These are phyloP conservation scores for Lomentospora prolificans DNA, from an alignment of 2,329 filamentous ascomycete species.

Conservation along the genomic window DNA sequence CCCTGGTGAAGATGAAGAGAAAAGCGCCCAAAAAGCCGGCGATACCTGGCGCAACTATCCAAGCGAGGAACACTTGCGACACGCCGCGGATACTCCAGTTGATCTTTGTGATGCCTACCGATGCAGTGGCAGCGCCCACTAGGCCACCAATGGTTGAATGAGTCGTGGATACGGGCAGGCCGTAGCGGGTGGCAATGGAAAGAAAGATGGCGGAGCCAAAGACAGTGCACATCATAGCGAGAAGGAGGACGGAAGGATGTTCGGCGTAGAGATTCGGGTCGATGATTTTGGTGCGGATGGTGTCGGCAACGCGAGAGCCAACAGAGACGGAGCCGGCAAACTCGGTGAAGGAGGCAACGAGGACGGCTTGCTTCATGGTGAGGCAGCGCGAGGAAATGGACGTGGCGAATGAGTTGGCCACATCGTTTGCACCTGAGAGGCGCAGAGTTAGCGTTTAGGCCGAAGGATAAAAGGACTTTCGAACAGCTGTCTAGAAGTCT, in stretches of 20 bases:
- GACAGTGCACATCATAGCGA: constrained; percentile 45
- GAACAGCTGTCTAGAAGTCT: no score
- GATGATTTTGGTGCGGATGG: constrained; percentile 37
- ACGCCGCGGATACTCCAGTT: constrained; percentile 28
- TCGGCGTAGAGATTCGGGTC: constrained; percentile 30
- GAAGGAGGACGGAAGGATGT: constrained; percentile 36
- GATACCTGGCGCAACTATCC: constrained; percentile 25
- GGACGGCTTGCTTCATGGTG: constrained; percentile 36
- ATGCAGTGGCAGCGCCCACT: constrained; percentile 25
- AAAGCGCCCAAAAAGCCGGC: constrained; percentile 21
- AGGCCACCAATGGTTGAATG: constrained; percentile 38
- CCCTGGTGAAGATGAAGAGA: constrained; percentile 26
- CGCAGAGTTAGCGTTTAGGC: background rate
- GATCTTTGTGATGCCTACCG: constrained; percentile 24
- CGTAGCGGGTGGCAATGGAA: constrained; percentile 39
- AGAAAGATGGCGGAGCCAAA: constrained; percentile 41
- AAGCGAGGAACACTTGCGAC: constrained; percentile 27
- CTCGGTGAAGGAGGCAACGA: constrained; percentile 31
- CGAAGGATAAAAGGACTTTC: constrained; percentile 20
- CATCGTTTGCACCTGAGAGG: constrained; percentile 33
- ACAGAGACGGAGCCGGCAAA: constrained; percentile 32
- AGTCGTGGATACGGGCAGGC: constrained; percentile 44
- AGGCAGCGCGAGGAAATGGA: constrained; percentile 35
- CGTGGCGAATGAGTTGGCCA: constrained; percentile 37
- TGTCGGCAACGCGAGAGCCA: constrained; percentile 28